phyloP scores from a whole-genome alignment of 2,329 filamentous ascomycete species.

The Colletotrichum tropicicola region DNA sequence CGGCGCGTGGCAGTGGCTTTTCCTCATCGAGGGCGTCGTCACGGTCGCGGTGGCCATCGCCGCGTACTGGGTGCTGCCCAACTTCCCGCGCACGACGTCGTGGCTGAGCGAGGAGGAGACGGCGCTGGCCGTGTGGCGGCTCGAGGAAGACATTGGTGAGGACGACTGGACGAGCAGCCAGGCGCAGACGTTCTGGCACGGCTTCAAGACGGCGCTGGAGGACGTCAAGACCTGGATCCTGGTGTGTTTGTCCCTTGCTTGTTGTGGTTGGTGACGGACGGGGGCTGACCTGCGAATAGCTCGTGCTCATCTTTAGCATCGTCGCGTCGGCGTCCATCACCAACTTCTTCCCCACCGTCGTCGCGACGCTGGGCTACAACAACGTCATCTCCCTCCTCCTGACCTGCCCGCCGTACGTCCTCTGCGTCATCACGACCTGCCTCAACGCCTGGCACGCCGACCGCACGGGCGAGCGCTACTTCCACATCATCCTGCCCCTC shows the following conservation, averaged over 20 bases:
- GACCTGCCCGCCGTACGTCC: conserved; percentile 72
- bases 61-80: conserved; percentile 69
- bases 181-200: conserved; percentile 63
- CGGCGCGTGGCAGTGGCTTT: conserved; percentile 72
- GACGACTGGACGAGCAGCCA: conserved; percentile 68
- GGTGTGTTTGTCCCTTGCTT: conserved; percentile 39
- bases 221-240: conserved; percentile 70
- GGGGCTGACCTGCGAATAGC: conserved; percentile 37
- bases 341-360: conserved; percentile 77
- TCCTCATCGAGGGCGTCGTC: conserved; percentile 75
- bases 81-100: conserved; percentile 61
- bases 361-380: conserved; percentile 71
- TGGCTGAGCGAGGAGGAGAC: conserved; percentile 45
- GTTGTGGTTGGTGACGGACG: background rate
- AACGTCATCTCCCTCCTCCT: conserved; percentile 68
- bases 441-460: conserved; percentile 77
- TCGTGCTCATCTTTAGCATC: conserved; percentile 66
- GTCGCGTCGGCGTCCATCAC: conserved; percentile 67
- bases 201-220: conserved; percentile 61
- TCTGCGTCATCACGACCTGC: conserved; percentile 69
- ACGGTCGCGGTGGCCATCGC: conserved; percentile 68
- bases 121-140: conserved; percentile 66
- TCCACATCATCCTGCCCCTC: conserved; percentile 71
- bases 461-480: conserved; percentile 74
- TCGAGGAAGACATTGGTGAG: conserved; percentile 72